Conservation (phyloP, 2,329 filamentous ascomycete genomes). For the Penicillium sp. region DNA sequence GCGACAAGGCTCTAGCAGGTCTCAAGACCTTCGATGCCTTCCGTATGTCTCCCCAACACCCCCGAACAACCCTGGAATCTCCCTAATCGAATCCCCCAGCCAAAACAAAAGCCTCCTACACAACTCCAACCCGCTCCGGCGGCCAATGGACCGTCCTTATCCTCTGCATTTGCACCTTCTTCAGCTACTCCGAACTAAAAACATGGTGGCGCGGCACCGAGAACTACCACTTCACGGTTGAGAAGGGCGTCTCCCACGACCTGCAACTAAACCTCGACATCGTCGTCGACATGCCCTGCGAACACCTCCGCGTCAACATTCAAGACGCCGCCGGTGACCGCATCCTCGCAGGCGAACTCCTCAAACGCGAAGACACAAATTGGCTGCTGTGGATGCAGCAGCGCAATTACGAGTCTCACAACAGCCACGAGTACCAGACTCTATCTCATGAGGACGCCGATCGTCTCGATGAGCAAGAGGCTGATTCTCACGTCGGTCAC, state of each 20-base stretch:
- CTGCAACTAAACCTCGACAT: constrained; percentile 95
- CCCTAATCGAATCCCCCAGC: constrained; percentile 55
- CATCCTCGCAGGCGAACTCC: constrained; percentile 75
- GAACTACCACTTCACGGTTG: constrained; percentile 87
- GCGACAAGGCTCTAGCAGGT: constrained; percentile 62
- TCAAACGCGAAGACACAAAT: constrained; percentile 74
- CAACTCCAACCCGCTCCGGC: constrained; percentile 78
- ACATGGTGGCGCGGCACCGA: constrained; percentile 86
- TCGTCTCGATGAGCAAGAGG: constrained; percentile 51
- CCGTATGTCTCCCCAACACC: constrained; percentile 61
- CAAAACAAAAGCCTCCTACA: constrained; percentile 94
- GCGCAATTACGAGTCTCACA: constrained; percentile 60
- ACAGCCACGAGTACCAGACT: constrained; percentile 58
- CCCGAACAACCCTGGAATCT: not conserved
- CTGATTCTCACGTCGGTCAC: constrained; percentile 86
- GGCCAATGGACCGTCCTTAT: constrained; percentile 93
- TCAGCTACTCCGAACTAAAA: constrained; percentile 74
- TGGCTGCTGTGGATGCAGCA: constrained; percentile 81
- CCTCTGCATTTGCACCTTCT: constrained; percentile 70
- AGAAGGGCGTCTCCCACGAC: constrained; percentile 82
- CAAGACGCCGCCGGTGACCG: constrained; percentile 93
- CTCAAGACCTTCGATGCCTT: constrained; percentile 95
- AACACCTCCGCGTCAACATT: constrained; percentile 90
- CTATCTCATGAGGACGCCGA: constrained; percentile 65
- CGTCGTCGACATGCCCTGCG: constrained; percentile 86